These are phyloP conservation scores for Xylaria sp. DNA, from an alignment of 2,329 filamentous ascomycete species.

Conservation along the genomic window DNA sequence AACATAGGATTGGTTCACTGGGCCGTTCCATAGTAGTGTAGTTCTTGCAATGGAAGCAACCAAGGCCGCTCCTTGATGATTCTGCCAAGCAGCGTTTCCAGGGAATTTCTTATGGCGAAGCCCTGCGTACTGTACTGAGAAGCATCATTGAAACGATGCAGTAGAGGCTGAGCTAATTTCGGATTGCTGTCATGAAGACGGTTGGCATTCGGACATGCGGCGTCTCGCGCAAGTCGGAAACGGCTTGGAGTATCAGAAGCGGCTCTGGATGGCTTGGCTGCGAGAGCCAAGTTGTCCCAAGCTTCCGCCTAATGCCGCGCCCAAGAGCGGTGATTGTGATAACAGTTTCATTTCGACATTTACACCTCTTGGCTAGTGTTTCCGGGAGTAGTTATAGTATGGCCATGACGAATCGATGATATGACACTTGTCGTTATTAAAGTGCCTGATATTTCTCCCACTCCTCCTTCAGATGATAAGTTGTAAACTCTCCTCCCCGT, in stretches of 20 bases:
- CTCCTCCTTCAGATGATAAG: too few relatives aligned
- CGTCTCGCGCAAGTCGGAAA: constrained; percentile 35
- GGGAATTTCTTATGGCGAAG: not conserved
- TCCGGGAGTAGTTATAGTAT: not conserved
- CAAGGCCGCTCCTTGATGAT: constrained; percentile 5
- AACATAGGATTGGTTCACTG: not conserved
- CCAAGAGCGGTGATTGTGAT: not conserved
- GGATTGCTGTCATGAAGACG: constrained; percentile 3
- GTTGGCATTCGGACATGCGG: constrained; percentile 8
- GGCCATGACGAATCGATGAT: not conserved
- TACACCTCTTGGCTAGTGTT: not conserved
- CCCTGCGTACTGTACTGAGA: not conserved
- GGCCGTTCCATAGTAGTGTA: too few relatives aligned
- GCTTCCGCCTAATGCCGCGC: too few relatives aligned
- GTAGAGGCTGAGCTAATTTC: constrained; percentile 39
- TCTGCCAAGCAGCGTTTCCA: constrained; percentile 19
- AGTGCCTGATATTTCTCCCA: not conserved
- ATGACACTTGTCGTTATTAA: constrained; percentile 9
- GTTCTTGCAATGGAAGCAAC: not conserved
- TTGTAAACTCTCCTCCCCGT: too few relatives aligned
- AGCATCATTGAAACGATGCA: constrained; percentile 38
- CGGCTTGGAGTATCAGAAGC: constrained; percentile 42
- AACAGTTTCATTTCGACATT: constrained; percentile 18
- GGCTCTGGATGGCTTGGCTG: constrained; percentile 44
- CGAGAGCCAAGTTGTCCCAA: constrained; percentile 45